Evolutionary conservation across 2,329 filamentous ascomycete species (phyloP).

Genomic region (Ascochyta fabae): DNA sequence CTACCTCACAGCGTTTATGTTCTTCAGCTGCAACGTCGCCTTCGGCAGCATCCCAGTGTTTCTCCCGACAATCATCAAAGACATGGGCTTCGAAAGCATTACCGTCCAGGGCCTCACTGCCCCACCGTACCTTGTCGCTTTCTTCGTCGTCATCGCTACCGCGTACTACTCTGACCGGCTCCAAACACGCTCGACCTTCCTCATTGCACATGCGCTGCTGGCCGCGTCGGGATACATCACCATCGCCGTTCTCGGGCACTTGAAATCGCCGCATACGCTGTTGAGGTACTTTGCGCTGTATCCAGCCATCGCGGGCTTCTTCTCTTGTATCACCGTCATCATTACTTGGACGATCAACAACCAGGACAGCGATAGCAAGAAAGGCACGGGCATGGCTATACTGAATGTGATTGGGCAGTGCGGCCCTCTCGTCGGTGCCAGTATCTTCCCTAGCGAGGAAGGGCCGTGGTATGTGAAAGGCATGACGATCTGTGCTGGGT

Average conservation of each 20-base stretch:
- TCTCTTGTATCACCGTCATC: conserved; percentile 81
- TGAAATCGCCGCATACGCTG: conserved; percentile 33
- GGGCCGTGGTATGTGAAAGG: conserved; percentile 58
- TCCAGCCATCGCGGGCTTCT: conserved; percentile 82
- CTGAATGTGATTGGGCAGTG: conserved; percentile 83
- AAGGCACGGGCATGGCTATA: conserved; percentile 78
- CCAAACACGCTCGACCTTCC: conserved; percentile 67
- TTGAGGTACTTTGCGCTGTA: conserved; percentile 77
- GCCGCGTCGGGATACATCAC: conserved; percentile 61
- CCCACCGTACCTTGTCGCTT: conserved; percentile 80
- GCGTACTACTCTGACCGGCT: conserved; percentile 74
- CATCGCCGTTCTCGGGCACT: conserved; percentile 65
- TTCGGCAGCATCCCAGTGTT: conserved; percentile 90
- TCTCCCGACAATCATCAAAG: conserved; percentile 77
- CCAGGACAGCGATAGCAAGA: conserved; percentile 70
- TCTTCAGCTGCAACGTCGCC: conserved; percentile 86
- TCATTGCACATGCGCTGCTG: conserved; percentile 72
- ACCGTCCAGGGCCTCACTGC: conserved; percentile 79
- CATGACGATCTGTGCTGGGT: conserved; percentile 58
- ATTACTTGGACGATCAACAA: conserved; percentile 93
- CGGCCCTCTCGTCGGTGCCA: conserved; percentile 68
- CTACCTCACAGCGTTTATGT: conserved; percentile 80
- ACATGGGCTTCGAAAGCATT: conserved; percentile 74
- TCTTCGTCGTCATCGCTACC: conserved; percentile 73
- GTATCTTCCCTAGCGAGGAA: conserved; percentile 60